These are phyloP conservation scores for Penicillium cinerascens DNA, from an alignment of 495 filamentous ascomycete genomes.

Conservation along the genomic window DNA sequence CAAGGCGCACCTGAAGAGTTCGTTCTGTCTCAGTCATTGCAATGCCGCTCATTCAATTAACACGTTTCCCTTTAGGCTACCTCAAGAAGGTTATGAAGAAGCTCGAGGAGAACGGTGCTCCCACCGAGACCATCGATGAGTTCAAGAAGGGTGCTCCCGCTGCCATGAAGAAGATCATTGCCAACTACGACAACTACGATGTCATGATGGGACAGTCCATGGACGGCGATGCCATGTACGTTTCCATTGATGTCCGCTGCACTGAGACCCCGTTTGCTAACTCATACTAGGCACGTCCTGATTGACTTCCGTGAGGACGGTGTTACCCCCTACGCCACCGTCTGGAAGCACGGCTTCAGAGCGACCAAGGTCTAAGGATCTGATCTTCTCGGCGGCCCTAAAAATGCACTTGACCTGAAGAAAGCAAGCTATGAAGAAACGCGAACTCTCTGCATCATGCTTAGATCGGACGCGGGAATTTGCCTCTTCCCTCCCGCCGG, in stretches of 20 bases:
- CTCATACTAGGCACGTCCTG: slow-evolving; percentile 68
- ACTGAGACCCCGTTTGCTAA: slow-evolving; percentile 17
- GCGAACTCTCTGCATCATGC: slow-evolving; percentile 20
- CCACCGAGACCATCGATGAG: slow-evolving; percentile 60
- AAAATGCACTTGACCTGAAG: slow-evolving; percentile 33
- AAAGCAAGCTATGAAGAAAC: slow-evolving; percentile 25
- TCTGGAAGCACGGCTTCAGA: slow-evolving; percentile 94
- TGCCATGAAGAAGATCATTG: slow-evolving; percentile 75
- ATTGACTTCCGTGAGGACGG: slow-evolving; percentile 98
- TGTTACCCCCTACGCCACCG: slow-evolving; percentile 77
- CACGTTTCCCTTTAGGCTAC: slow-evolving; percentile 55
- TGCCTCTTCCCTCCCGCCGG: slow-evolving; percentile 11
- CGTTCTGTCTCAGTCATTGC: slow-evolving; percentile 11
- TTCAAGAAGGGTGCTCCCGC: slow-evolving; percentile 71
- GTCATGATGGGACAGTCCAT: slow-evolving; percentile 89
- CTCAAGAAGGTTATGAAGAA: slow-evolving; percentile 78
- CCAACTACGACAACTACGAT: slow-evolving; percentile 91
- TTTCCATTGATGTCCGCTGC: slow-evolving; percentile 7
- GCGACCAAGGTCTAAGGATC: slow-evolving; percentile 86
- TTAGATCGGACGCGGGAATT: slow-evolving; percentile 15
- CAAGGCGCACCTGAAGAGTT: slow-evolving; percentile 77
- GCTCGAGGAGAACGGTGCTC: slow-evolving; percentile 58
- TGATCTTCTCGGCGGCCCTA: slow-evolving; percentile 9
- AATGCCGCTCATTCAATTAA: neutral
- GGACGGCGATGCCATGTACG: slow-evolving; percentile 87